Percentiles rank a stretch among this genome's conserved stretches.
Conservation (phyloP, 768 basidiomycete species). For the Amanita subjunquillea region DNA sequence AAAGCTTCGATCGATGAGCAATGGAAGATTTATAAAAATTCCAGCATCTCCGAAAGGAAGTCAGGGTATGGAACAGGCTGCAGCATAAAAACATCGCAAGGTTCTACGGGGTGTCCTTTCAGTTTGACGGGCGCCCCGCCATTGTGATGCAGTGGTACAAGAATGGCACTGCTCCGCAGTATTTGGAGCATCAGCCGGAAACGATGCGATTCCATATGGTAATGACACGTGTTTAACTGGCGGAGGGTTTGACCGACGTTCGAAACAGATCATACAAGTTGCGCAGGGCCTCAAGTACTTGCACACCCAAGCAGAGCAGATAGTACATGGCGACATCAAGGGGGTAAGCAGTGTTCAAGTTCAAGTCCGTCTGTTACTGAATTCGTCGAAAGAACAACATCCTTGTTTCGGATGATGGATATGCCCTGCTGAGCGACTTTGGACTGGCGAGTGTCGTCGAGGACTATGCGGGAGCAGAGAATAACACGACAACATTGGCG, state of each 20-base stretch:
- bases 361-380: not conserved
- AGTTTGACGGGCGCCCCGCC: constrained; percentile 20
- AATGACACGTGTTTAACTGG: not conserved
- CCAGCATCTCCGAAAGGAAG: constrained; percentile 31
- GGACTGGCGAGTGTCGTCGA: constrained; percentile 21
- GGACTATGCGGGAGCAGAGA: constrained; percentile 15
- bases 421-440: constrained; percentile 20
- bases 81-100: constrained; percentile 30
- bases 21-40: not conserved
- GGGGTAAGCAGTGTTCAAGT: constrained; percentile 17
- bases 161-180: constrained; percentile 15
- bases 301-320: constrained; percentile 18
- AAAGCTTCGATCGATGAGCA: too few relatives aligned
- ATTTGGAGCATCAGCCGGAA: constrained; percentile 10
- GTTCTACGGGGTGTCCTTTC: constrained; percentile 27
- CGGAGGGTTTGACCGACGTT: not conserved
- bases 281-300: constrained; percentile 27
- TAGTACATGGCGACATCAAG: constrained; percentile 34
- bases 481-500: constrained; percentile 13
- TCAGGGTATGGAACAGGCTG: constrained; percentile 28
- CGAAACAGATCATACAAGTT: constrained; percentile 23
- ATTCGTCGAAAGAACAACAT: constrained; percentile 21
- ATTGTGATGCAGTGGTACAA: constrained; percentile 33
- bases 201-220: constrained; percentile 12
- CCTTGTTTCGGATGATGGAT: constrained; percentile 22